A percentile compares a stretch with the other conserved stretches of the same genome.
phyloP scores from a whole-genome alignment of 345 rosid genomes.

The Excoecaria cochinchinensis region DNA sequence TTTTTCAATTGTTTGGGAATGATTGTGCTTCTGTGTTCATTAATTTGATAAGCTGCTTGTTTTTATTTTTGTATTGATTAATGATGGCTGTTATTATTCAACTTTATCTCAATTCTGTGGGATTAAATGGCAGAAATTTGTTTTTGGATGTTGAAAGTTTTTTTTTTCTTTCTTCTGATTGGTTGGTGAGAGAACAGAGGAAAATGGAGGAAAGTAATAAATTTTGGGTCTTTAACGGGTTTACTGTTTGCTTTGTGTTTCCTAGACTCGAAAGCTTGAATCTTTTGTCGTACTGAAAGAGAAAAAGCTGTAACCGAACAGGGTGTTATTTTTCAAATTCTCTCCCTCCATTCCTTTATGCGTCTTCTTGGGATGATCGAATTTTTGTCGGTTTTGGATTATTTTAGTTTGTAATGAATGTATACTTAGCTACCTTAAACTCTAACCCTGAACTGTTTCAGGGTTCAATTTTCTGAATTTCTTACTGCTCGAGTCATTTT shows the following conservation, averaged over 20 bases:
- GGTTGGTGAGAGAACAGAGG: slow-evolving; percentile 16
- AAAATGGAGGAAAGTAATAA: not conserved
- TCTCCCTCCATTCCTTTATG: not conserved
- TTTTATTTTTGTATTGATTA: not conserved
- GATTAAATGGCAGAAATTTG: too few relatives aligned
- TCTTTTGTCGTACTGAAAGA: not conserved
- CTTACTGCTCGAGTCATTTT: not conserved
- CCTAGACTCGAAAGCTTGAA: not conserved
- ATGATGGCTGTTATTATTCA: slow-evolving; percentile 8
- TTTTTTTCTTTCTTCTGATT: not conserved
- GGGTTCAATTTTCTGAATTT: not conserved
- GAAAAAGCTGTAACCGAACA: not conserved
- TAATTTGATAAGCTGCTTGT: slow-evolving; percentile 11
- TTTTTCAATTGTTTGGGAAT: not conserved
- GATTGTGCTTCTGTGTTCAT: slow-evolving; percentile 1
- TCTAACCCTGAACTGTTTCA: not conserved
- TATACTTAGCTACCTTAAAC: not conserved
- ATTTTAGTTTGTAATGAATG: not conserved
- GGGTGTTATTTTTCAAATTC: not conserved
- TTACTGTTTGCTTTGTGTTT: not conserved
- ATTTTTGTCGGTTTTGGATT: not conserved
- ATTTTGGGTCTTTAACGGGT: not conserved
- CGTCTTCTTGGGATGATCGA: not conserved
- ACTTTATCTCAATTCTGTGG: not conserved
- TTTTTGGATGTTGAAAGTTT: not conserved